These are phyloP conservation scores for Alternaria sp. DNA, from an alignment of 2,329 filamentous ascomycete species.

Conservation along the genomic window DNA sequence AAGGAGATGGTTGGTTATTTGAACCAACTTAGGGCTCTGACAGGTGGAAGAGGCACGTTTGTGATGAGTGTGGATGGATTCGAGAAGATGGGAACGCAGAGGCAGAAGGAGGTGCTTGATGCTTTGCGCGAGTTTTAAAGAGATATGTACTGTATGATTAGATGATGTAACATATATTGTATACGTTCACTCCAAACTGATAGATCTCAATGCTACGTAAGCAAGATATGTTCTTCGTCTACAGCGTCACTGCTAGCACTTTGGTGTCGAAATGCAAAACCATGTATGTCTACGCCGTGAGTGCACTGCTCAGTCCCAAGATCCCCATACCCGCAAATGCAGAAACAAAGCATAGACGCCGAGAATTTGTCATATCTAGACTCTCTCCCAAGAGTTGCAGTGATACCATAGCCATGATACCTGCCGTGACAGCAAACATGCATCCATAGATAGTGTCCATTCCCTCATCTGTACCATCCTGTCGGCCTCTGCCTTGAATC, in stretches of 20 bases:
- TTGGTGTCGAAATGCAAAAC: background rate
- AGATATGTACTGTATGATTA: background rate
- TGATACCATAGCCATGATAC: constrained; percentile 95
- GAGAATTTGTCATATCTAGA: constrained; percentile 80
- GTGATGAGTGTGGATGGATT: constrained; percentile 78
- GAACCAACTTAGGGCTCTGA: constrained; percentile 86
- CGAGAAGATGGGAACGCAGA: constrained; percentile 69
- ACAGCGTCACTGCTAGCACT: background rate
- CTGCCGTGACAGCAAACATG: constrained; percentile 88
- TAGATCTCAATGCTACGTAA: background rate
- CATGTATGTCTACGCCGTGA: constrained; percentile 66
- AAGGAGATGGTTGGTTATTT: constrained; percentile 98
- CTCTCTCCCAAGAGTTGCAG: constrained; percentile 89
- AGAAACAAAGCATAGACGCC: constrained; percentile 78
- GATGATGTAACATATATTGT: background rate
- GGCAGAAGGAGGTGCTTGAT: constrained; percentile 65
- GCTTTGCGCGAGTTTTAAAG: constrained; percentile 39
- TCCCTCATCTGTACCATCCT: constrained; percentile 59
- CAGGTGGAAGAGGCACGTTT: constrained; percentile 81
- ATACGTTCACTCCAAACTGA: background rate
- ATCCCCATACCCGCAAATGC: constrained; percentile 88
- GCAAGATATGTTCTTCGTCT: background rate
- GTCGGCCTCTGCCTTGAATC: constrained; percentile 63
- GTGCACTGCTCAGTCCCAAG: constrained; percentile 82
- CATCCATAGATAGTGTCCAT: constrained; percentile 72